Conservation (phyloP, 257 asterid genomes). For the Solanum stenotomum region DNA sequence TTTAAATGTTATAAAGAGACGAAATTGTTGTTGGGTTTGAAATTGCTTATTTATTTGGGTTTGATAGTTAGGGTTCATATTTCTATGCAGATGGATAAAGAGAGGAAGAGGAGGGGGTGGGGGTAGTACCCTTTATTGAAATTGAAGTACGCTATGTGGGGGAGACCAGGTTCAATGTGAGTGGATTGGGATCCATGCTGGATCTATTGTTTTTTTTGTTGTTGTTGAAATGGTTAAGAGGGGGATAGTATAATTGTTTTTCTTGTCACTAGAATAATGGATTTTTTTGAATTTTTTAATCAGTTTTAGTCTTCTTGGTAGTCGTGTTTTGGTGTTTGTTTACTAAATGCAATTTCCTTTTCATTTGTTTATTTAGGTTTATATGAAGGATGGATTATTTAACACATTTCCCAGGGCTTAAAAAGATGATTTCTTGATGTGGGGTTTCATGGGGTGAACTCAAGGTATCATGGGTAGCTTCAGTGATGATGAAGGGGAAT, state of each 20-base stretch:
- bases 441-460: conserved; percentile 64
- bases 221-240: conserved; percentile 4
- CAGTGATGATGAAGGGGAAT: conserved; percentile 35
- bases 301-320: conserved; percentile 43
- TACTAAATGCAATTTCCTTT: conserved; percentile 14
- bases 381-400: conserved; percentile 28
- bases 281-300: conserved; percentile 21
- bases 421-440: conserved; percentile 32
- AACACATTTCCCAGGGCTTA: conserved; percentile 47
- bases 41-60: not conserved
- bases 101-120: not conserved
- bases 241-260: conserved; percentile 23
- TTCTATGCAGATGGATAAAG: conserved; percentile 13
- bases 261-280: conserved; percentile 26
- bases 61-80: conserved; percentile 22
- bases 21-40: conserved; percentile 31
- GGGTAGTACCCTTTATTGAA: not conserved
- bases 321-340: conserved; percentile 37
- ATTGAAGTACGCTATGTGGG: conserved; percentile 17
- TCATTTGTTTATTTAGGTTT: conserved; percentile 33
- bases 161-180: conserved; percentile 63
- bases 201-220: conserved; percentile 39
- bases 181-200: conserved; percentile 89
- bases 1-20: conserved; percentile 23
- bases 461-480: conserved; percentile 53